Base-by-base conservation (phyloP, 345 rosid species). In the Populus alba region DNA sequence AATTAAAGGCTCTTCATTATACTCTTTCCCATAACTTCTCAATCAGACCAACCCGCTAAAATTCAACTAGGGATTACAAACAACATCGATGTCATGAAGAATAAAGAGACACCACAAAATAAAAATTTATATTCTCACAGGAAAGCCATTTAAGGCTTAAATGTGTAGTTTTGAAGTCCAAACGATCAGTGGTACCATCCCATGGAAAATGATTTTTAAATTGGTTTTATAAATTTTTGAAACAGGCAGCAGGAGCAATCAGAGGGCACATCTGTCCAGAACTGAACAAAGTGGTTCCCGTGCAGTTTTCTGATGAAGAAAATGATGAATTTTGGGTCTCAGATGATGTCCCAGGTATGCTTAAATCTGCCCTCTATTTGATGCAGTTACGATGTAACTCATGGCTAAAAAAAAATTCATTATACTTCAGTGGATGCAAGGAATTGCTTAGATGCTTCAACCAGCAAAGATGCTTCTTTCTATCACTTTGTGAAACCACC, bases 401-500 rank as follows among this genome's bases (percentile, higher is more conserved):
- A 51, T 66, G 38, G 74, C 37, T 53, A 25, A 77, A 62, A 25
- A 74, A 77, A 35, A 59, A n/a, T 20, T 80, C 73, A 76, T 49
- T 63, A 77, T 66, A 20, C 79, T 77, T 80, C 86, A 96, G 99
- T 88, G 77, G 99, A 96, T 78, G 65, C 89, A 35, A 92, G 94
- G 83, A 96, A 86, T 83, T 74, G 83, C 86, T 80, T 96, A 81
- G 97, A 96, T 84, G 84, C 81, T 83, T 87, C 92, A 53, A 84
- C 77, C 57, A 84, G 84, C 47, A 89, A 87, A 57, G 93, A 92
- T 68, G 78, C 83, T 79, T 79, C 81, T 69, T 80, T 87, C 47
- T 84, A 88, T 85, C 86, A 87, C 78, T 91, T 91, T 79, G 91
- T 92, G 75, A 97, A 90, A 85, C 93, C 98, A 69, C 99, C 99